Base-by-base conservation (phyloP, 225 moss, liverwort and hornwort species). In the Sphagnum contortum region DNA sequence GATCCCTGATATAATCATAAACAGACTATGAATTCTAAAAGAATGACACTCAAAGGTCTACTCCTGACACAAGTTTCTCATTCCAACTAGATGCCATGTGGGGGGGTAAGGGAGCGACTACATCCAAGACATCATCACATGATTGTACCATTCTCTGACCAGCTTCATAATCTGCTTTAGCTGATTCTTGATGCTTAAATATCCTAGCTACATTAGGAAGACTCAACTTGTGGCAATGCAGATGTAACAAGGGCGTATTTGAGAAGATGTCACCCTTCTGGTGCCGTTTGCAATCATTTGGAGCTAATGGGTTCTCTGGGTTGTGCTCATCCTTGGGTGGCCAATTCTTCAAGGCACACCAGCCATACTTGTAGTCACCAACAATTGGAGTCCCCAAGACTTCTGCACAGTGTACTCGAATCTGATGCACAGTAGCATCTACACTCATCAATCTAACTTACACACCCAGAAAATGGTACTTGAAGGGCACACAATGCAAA, bases 341-440 rank as follows among this genome's bases (percentile, higher is more conserved):
- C 93, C 91, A 93, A 13, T 63, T 76, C 61, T 78, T 83, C 13
- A 87, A 75, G 2, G 84, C 71, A 54, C 79, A 79, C 93, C 89
- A 91, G 45, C 98, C 93, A 53, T 93, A 93, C 72, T 83, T 93
- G 45, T 79, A 80, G 68, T 93, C 98, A 50, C 98, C 98, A 58
- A 93, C 80, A 48, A 99, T 80, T 13, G 98, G 93, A 68, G 82
- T 86, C 49, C 89, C 91, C 51, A 99, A 48, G 14, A 86, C 98
- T 83, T 99, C 91, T 51, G 98, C 98, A 58, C 91, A 99, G 63
- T 99, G 98, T 12, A 93, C 93, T 50, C 98, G 89, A 64, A 93
- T 79, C 98, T 98, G 85, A 8, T 55, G 1, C 6, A 45, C 49
- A 12, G 3, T 29, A 29, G 29, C 29, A 29, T 29, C 29, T 29